phyloP scores from a whole-genome alignment of 306 rosid species.

The Lotus japonicus region DNA sequence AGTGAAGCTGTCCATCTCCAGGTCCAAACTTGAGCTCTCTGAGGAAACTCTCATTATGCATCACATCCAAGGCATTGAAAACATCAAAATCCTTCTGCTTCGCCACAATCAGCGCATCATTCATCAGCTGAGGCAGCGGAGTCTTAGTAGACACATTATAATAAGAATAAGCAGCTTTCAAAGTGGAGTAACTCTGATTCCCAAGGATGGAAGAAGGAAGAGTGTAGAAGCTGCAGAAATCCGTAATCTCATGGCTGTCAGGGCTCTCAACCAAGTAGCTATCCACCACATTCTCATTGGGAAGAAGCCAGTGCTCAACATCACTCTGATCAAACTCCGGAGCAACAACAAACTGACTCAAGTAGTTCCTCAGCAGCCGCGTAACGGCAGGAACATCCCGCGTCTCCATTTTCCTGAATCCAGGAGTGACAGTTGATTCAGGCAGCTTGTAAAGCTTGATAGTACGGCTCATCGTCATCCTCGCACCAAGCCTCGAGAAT shows the following conservation, averaged over 20 bases:
- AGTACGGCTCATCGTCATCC: constrained; percentile 89
- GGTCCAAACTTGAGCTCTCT: constrained; percentile 34
- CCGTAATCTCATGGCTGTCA: constrained; percentile 49
- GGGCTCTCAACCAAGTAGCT: constrained; percentile 83
- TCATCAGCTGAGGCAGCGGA: constrained; percentile 73
- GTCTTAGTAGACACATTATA: constrained; percentile 66
- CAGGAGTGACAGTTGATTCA: constrained; percentile 49
- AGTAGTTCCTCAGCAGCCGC: constrained; percentile 52
- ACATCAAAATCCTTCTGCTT: constrained; percentile 72
- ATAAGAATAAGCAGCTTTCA: constrained; percentile 86
- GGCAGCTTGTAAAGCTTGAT: constrained; percentile 73
- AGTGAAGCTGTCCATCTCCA: constrained; percentile 36
- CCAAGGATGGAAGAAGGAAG: constrained; percentile 86
- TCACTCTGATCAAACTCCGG: constrained; percentile 73
- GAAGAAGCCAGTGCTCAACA: constrained; percentile 88
- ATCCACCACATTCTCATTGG: constrained; percentile 63
- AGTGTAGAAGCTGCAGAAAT: constrained; percentile 49
- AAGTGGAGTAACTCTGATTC: constrained; percentile 52
- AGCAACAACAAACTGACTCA: constrained; percentile 66
- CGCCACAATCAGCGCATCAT: constrained; percentile 69
- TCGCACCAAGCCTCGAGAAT: constrained; percentile 79
- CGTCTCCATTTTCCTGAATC: constrained; percentile 73
- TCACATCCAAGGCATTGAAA: constrained; percentile 78
- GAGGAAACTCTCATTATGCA: constrained; percentile 52
- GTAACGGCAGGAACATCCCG: constrained; percentile 80